Evolutionary conservation across 208 protist species (phyloP), one percentile per base, ranked within the genome.

Genomic region (Leishmania amazonensis): DNA sequence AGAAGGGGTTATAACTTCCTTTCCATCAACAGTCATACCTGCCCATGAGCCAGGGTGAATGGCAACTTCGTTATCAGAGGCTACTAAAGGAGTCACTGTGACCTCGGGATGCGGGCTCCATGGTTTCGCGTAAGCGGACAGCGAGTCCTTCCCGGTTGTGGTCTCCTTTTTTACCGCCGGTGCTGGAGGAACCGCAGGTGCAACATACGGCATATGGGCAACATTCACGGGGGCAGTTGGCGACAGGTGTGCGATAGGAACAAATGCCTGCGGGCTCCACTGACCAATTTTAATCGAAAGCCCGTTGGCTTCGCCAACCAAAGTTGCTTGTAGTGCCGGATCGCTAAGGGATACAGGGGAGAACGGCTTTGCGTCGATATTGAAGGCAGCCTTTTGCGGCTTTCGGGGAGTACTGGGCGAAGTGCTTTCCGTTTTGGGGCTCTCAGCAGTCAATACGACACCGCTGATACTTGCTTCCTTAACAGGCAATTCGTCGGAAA

Each of bases 91-190:
- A 8, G 62, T 53, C 9, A 84, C 65, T 1, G 77, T 57, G 7
- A 79, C 49, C 51, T 87, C 85, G 7, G 83, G 76, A 53, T 81
- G 78, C 19, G 85, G 85, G 40, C 80, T 85, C 83, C 85, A 88
- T 45, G 85, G 85, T 57, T 88, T 88, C 28, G 85, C 85, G 38
- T 84, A 81, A 24, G 84, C 76, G 9, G 85, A 88, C 15, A 88
- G 65, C 0, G 81, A 75, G 2, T 85, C 85, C 79, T 84, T 84
- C 31, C 47, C 78, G 0, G 68, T 42, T 5, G 76, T 38, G 15
- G 19, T 65, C 47, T 80, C 81, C 54, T 85, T 85, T 24, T 54
- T 53, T 15, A 65, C n/a, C 6, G 73, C 17, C 19, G 42, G 58
- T 28, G 73, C 31, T 51, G 73, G 76, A 21, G 64, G 31, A 28